Evolutionary conservation across 2,329 filamentous ascomycete species (phyloP), one percentile per base, ranked within the genome.

Genomic region (Botrytis galanthina): DNA sequence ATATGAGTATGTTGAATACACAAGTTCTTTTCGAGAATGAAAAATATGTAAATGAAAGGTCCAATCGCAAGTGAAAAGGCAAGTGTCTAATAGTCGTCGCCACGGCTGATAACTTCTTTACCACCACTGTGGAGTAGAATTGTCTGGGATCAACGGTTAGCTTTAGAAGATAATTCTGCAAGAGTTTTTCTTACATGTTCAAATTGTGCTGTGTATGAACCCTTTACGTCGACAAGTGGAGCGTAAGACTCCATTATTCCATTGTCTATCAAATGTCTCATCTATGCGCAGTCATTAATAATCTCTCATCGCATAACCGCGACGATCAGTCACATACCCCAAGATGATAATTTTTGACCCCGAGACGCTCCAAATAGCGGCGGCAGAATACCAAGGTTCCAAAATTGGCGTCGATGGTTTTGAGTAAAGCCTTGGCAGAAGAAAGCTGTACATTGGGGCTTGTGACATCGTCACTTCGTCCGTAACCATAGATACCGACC

Each of bases 121-220:
- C 79, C 77, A 39, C 81, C 80, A 69, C 82, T 81, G 26, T 84
- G 81, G 39, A 87, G 79, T 46, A 87, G 73, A 66, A 87, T 82
- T 0, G 86, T 87, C 85, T 87, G 73, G 75, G 71, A 29, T 22
- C 22, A 57, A 77, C 61, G 77, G 72, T 62, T 32, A 74, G 59
- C 22, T 60, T 72, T 29, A 9, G 69, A 51, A 64, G 48, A 32
- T 9, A 8, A 9, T 46, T 35, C 63, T 51, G 9, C 64, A 6
- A 46, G 39, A 48, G 14, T 1, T 26, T 12, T n/a, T 70, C 78
- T 75, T 78, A 85, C 83, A 79, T 86, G 90, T 81, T 91, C 89
- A 78, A 88, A 91, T 77, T 91, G 90, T 16, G 89, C 89, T 8
- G 87, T 86, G 78, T 90, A 91, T 1, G 88, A 90, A 2, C 89